Evolutionary conservation across 345 rosid species (phyloP).

Genomic region (Populus tremula): DNA sequence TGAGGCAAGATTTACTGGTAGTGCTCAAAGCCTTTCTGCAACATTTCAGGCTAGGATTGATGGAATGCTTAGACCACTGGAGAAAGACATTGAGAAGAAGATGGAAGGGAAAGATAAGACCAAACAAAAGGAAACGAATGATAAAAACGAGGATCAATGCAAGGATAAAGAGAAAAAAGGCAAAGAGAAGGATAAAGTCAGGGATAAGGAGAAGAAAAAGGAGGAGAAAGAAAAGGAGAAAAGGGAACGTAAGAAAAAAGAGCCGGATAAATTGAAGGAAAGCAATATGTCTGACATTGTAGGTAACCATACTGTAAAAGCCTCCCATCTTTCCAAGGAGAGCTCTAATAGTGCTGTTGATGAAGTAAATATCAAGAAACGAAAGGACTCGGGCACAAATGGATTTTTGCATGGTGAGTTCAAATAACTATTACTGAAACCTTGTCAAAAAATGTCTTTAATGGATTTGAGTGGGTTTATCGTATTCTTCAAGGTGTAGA

Average conservation of each 20-base stretch:
- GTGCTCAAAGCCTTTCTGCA: constrained; percentile 23
- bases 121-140: constrained; percentile 29
- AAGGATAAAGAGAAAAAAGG: constrained; percentile 29
- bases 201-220: constrained; percentile 39
- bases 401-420: constrained; percentile 35
- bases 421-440: neutral
- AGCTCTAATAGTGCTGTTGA: constrained; percentile 9
- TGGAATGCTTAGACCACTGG: constrained; percentile 31
- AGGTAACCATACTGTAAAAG: neutral
- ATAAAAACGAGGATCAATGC: constrained; percentile 30
- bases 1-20: constrained; percentile 27
- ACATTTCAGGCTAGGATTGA: constrained; percentile 36
- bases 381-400: constrained; percentile 27
- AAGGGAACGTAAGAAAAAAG: constrained; percentile 25
- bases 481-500: too few relatives aligned
- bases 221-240: constrained; percentile 42
- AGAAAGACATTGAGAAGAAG: constrained; percentile 35
- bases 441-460: too few relatives aligned
- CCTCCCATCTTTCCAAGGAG: constrained; percentile 16
- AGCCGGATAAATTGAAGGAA: constrained; percentile 34
- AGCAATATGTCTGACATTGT: neutral
- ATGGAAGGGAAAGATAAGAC: constrained; percentile 36
- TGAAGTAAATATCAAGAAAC: constrained; percentile 25
- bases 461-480: too few relatives aligned
- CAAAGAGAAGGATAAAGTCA: constrained; percentile 33